A percentile compares a stretch with the other conserved stretches of the same genome.
These are phyloP conservation scores for Sphaerulina musiva DNA, from an alignment of 2,329 filamentous ascomycete genomes.

Conservation along the genomic window DNA sequence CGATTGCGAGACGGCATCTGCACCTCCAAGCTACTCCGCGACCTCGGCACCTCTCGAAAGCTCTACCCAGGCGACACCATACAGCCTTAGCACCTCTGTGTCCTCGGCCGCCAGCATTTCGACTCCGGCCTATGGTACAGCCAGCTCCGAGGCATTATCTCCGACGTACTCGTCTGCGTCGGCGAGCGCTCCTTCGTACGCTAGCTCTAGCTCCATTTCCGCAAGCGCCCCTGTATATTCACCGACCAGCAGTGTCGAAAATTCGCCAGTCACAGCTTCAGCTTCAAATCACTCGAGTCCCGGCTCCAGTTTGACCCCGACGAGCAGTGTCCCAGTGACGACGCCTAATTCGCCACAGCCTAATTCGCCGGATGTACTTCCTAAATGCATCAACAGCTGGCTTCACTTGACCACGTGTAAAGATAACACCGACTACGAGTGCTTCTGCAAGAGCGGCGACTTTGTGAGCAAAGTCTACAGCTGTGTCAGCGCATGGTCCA, in stretches of 20 bases:
- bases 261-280: conserved; percentile 8
- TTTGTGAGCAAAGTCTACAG: conserved; percentile 74
- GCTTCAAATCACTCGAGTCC: background rate
- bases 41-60: conserved; percentile 17
- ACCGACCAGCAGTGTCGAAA: conserved; percentile 19
- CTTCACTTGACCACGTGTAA: conserved; percentile 65
- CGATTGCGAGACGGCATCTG: conserved; percentile 53
- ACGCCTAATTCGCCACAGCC: conserved; percentile 22
- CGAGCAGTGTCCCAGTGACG: conserved; percentile 37
- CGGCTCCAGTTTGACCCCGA: conserved; percentile 23
- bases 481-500: conserved; percentile 73
- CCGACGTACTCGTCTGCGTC: conserved; percentile 3
- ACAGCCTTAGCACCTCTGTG: conserved; percentile 22
- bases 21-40: conserved; percentile 28
- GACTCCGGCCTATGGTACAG: conserved; percentile 6
- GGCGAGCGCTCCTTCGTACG: conserved; percentile 12
- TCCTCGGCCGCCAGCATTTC: conserved; percentile 15
- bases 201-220: conserved; percentile 5
- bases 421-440: conserved; percentile 73
- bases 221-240: conserved; percentile 8
- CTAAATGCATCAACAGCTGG: conserved; percentile 90
- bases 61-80: conserved; percentile 15
- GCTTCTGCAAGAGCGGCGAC: conserved; percentile 75
- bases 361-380: conserved; percentile 63
- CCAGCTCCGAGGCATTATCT: conserved; percentile 13